Evolutionary conservation across 208 protist genomes (phyloP), one percentile per base, ranked within the genome.

Genomic region (Leishmania gerbilli): DNA sequence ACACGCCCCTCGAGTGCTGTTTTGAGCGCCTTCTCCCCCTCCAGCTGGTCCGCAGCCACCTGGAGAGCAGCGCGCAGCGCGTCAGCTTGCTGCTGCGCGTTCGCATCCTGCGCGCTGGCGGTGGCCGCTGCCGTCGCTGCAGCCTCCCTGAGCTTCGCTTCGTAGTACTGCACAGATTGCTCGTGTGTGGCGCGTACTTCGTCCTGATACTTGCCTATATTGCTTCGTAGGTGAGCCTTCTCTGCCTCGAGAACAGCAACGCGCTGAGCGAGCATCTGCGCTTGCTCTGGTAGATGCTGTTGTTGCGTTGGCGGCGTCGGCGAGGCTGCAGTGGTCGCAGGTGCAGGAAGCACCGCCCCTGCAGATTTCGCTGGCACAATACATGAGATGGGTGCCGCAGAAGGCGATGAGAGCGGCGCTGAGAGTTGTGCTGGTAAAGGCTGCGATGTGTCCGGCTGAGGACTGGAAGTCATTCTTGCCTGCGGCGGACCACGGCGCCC

Each of bases 151-250:
- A 89, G 76, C 75, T 84, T 79, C 53, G 68, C 60, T 74, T 92
- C 89, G 72, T 92, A 95, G 79, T 92, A 89, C 31, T 68, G 74
- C 1, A 93, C 86, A 0, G 81, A 89, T 58, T 88, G 74, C 49
- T 90, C 85, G 62, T 91, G 88, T 7, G 76, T 42, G 5, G 45
- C 65, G 6, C 76, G 80, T 67, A 89, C 88, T 64, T 95, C 76
- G 27, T 86, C 84, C 69, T 91, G 80, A 71, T 93, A 95, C 1
- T 7, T 55, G 24, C 68, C 31, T 6, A 92, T 78, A 21, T 84
- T 81, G 13, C 9, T 19, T n/a, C 82, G 49, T 72, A 91, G 69
- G 21, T 88, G 79, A 17, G 51, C 51, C 60, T 91, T 91, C 21
- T 87, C 84, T 37, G 51, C 79, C 51, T 87, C 79, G 19, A 91